Evolutionary conservation across 176 grass and related monocot genomes (phyloP), one percentile per base, ranked within the genome.

Genomic region (Puccinellia tenuiflora): DNA sequence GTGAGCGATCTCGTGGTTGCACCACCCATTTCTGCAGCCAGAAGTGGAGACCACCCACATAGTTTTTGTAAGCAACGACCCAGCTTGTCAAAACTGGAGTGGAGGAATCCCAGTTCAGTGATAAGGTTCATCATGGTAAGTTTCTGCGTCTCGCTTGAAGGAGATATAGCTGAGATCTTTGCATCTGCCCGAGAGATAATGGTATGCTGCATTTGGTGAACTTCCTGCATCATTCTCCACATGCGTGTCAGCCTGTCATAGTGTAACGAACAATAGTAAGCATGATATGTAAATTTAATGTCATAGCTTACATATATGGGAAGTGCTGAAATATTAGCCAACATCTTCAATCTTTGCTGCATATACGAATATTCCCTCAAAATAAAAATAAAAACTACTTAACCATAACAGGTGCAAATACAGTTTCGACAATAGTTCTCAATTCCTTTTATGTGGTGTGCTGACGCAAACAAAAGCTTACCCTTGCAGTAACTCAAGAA

Each of bases 201-300:
- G 40, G 79, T 88, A 67, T 86, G 81, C 70, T 92, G 92, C 31
- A 90, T 51, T 81, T 90, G 89, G 82, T 94, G 80, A 47, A 88
- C 75, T 90, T 92, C 89, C 16, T 88, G 84, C 92, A 94, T 88
- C 40, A 83, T 79, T 79, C 56, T 90, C 92, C 89, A 92, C 92
- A 94, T 94, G 61, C 74, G 62, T 12, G 77, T 81, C 81, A 90
- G 80, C 76, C 92, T 94, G 68, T 75, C 28, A 54, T 54, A 22
- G 87, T 92, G 74, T 75, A 5, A 47, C 13, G 8, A 16, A 46
- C 18, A 0, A 59, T 6, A 73, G 25, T 33, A 83, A 20, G 28
- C 37, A 33, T 42, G 66, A 17, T 43, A 73, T 37, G 20, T 6
- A 73, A 28, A 60, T 29, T 29, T 46, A 73, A 60, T 46, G 25